phyloP scores from a whole-genome alignment of 2,329 filamentous ascomycete genomes.

The Diaporthe australafricana region DNA sequence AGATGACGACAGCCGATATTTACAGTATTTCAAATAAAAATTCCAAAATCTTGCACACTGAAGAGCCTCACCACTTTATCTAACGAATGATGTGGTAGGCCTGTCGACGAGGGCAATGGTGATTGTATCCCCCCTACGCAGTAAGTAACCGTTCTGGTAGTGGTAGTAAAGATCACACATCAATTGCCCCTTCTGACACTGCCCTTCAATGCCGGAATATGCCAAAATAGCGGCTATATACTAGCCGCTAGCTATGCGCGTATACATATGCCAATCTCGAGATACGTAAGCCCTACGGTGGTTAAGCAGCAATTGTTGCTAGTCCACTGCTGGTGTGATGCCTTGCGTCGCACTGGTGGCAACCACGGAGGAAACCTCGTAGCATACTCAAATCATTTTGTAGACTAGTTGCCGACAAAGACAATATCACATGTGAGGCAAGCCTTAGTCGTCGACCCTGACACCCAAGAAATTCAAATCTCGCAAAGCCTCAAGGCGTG shows the following conservation, averaged over 20 bases:
- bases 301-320: neutral
- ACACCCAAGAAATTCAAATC: conserved; percentile 22
- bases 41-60: neutral
- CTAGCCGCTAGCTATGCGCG: neutral
- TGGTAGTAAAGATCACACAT: neutral
- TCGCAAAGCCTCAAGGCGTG: conserved; percentile 13
- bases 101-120: neutral
- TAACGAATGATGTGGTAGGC: no score
- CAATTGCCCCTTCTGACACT: neutral
- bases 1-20: neutral
- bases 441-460: neutral
- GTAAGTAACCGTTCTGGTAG: neutral
- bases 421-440: neutral
- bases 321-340: neutral
- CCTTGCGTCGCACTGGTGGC: neutral
- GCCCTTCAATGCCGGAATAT: no score
- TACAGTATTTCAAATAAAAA: neutral
- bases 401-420: neutral
- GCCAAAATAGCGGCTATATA: neutral
- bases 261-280: neutral
- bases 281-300: no score
- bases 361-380: neutral
- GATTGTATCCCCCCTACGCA: no score
- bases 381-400: neutral
- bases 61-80: neutral